Conservation (phyloP, 495 filamentous ascomycete species). For the Chaetomidium leptoderma region DNA sequence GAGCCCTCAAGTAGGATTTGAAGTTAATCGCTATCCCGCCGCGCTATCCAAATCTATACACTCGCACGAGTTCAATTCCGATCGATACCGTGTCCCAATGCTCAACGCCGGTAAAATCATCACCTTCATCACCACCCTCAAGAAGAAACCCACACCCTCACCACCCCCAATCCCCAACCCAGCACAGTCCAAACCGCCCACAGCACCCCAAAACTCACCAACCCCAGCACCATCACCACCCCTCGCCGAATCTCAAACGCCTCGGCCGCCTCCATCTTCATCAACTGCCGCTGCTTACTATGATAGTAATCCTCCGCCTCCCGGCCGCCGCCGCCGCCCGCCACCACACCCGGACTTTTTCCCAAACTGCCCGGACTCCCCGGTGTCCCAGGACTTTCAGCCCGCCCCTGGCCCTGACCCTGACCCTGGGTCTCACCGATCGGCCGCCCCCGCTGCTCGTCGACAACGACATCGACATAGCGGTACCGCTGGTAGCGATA, state of each 20-base stretch:
- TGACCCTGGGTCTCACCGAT: too few relatives aligned
- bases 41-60: not conserved
- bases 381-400: not conserved
- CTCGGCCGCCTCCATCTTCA: slow-evolving; percentile 49
- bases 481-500: slow-evolving; percentile 34
- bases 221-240: slow-evolving; percentile 35
- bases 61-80: too few relatives aligned
- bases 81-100: too few relatives aligned
- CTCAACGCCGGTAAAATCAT: not conserved
- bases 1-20: too few relatives aligned
- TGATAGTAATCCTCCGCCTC: slow-evolving; percentile 37
- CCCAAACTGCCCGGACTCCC: not conserved
- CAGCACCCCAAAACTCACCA: slow-evolving; percentile 20
- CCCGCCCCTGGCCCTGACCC: not conserved
- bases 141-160: not conserved
- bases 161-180: slow-evolving; percentile 18
- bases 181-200: slow-evolving; percentile 32
- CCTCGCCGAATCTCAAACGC: slow-evolving; percentile 46
- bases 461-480: slow-evolving; percentile 14
- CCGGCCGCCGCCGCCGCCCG: not conserved
- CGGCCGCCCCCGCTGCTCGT: not conserved
- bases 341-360: too few relatives aligned
- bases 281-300: slow-evolving; percentile 47
- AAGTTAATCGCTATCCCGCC: too few relatives aligned
- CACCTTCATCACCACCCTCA: not conserved